Conservation (phyloP, 306 rosid species). For the Acacia acuminata region DNA sequence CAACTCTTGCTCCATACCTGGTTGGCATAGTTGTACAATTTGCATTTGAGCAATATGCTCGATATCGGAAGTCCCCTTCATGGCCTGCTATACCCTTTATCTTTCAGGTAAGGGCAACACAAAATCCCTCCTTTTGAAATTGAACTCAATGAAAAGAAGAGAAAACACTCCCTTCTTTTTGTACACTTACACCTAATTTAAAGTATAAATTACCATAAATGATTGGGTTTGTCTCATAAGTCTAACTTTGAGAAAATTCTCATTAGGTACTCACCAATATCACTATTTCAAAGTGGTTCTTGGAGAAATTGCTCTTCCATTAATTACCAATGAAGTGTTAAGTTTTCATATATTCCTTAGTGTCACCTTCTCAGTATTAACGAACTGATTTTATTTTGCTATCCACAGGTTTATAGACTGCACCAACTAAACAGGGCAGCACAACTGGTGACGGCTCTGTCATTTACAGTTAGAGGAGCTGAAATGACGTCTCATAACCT, state of each 20-base stretch:
- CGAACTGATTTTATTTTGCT: conserved; percentile 15
- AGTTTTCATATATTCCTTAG: conserved; percentile 1
- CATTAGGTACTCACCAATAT: background rate
- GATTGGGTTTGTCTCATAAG: too few relatives aligned
- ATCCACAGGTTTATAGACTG: conserved; percentile 82
- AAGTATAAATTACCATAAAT: too few relatives aligned
- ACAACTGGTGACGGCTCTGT: conserved; percentile 94
- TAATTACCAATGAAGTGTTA: background rate
- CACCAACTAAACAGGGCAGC: conserved; percentile 98
- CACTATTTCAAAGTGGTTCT: background rate
- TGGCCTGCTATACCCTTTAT: conserved; percentile 92
- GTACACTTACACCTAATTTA: background rate
- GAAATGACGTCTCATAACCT: conserved; percentile 88
- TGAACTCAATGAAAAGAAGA: background rate
- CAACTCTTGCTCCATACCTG: conserved; percentile 94
- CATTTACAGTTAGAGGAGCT: conserved; percentile 92
- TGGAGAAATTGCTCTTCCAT: background rate
- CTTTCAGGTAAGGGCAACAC: conserved; percentile 71
- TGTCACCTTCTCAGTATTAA: conserved; percentile 14
- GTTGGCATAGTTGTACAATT: conserved; percentile 97
- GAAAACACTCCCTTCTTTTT: background rate
- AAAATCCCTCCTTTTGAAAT: background rate
- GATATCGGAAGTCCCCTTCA: conserved; percentile 77
- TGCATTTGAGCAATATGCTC: conserved; percentile 96
- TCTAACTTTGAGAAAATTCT: background rate